phyloP scores from a whole-genome alignment of 208 protist species.

The Leishmania martiniquensis region DNA sequence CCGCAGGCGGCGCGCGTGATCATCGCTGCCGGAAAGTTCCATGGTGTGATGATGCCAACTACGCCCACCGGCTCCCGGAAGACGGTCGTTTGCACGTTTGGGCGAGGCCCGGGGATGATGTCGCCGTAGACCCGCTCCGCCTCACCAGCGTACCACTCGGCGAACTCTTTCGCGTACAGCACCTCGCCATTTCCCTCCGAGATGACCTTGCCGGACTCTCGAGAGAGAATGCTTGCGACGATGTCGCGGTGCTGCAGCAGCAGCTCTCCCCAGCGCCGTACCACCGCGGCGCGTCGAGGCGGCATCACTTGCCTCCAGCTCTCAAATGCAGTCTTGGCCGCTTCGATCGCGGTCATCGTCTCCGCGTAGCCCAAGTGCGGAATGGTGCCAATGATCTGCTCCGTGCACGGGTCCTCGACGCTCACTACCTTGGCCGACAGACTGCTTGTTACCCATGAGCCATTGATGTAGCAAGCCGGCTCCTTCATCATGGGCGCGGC shows the following conservation, averaged over 20 bases:
- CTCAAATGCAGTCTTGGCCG: slow-evolving; percentile 60
- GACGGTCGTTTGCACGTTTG: slow-evolving; percentile 61
- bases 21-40: slow-evolving; percentile 94
- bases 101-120: slow-evolving; percentile 61
- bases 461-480: slow-evolving; percentile 71
- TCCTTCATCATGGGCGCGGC: slow-evolving; percentile 33
- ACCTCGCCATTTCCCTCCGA: slow-evolving; percentile 76
- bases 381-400: slow-evolving; percentile 59
- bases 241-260: slow-evolving; percentile 49
- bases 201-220: slow-evolving; percentile 85
- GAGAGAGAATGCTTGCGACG: slow-evolving; percentile 67
- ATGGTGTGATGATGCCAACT: slow-evolving; percentile 90
- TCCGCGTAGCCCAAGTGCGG: slow-evolving; percentile 56
- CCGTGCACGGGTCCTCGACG: slow-evolving; percentile 84
- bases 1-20: slow-evolving; percentile 75
- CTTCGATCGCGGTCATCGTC: slow-evolving; percentile 59
- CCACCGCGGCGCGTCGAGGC: slow-evolving; percentile 53
- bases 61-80: slow-evolving; percentile 86
- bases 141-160: slow-evolving; percentile 91
- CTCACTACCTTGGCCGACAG: slow-evolving; percentile 32
- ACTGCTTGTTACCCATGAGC: slow-evolving; percentile 45
- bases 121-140: slow-evolving; percentile 84
- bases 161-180: slow-evolving; percentile 58
- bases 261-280: slow-evolving; percentile 71
- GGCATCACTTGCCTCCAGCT: slow-evolving; percentile 70